A percentile compares a stretch with the other conserved stretches of the same genome.
phyloP scores from a whole-genome alignment of 2,329 filamentous ascomycete species.

The Podosphaera leucotricha region DNA sequence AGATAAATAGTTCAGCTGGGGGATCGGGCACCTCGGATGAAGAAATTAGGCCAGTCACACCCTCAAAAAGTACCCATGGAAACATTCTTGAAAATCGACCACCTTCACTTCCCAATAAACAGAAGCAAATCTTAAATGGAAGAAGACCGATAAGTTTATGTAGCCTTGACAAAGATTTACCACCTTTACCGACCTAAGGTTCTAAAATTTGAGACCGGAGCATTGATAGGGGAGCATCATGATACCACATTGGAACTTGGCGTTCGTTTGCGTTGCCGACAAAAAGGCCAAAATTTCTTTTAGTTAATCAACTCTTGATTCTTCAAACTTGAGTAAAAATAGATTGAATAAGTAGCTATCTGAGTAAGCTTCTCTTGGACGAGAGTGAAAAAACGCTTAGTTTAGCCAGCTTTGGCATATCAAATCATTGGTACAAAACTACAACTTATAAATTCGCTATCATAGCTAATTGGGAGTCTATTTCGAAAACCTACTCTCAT shows the following conservation, averaged over 20 bases:
- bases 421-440: too few relatives aligned
- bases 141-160: slow-evolving; percentile 22
- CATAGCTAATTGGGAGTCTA: too few relatives aligned
- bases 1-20: slow-evolving; percentile 42
- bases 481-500: too few relatives aligned
- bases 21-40: slow-evolving; percentile 26
- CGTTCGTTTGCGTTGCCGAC: not conserved
- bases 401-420: too few relatives aligned
- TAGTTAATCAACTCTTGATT: not conserved
- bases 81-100: not conserved
- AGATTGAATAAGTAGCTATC: too few relatives aligned
- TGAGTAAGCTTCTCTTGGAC: too few relatives aligned
- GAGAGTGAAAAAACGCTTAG: too few relatives aligned
- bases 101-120: not conserved
- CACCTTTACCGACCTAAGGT: slow-evolving; percentile 24
- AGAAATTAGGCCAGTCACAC: slow-evolving; percentile 19
- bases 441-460: too few relatives aligned
- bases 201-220: not conserved
- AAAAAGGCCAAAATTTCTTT: not conserved
- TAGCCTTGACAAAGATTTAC: slow-evolving; percentile 35
- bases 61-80: slow-evolving; percentile 18
- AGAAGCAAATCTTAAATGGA: not conserved
- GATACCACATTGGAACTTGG: not conserved
- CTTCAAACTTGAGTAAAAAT: too few relatives aligned
- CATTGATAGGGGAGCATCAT: not conserved